A percentile compares a stretch with the other conserved stretches of the same genome.
Evolutionary conservation across 2,329 filamentous ascomycete species (phyloP).

Genomic region (Arthrinium puccinioides): DNA sequence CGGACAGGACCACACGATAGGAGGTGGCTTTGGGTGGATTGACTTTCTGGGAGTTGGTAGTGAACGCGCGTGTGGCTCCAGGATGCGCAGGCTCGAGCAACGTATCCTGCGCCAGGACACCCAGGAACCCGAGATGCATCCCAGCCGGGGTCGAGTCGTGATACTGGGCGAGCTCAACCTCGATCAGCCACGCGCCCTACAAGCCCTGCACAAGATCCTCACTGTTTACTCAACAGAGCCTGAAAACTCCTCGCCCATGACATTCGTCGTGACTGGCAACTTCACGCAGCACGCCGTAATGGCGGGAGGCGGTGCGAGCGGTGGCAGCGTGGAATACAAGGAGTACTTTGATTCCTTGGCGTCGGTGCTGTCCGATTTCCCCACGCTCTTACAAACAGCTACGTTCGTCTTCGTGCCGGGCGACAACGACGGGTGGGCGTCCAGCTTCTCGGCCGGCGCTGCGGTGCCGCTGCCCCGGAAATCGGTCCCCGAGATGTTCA

Average conservation of each 20-base stretch:
- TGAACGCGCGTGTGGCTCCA: constrained; percentile 71
- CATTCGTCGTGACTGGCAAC: constrained; percentile 80
- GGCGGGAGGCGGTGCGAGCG: constrained; percentile 60
- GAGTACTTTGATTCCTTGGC: constrained; percentile 90
- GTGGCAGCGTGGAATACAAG: constrained; percentile 91
- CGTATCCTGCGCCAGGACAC: constrained; percentile 46
- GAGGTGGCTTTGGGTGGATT: constrained; percentile 90
- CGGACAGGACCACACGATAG: constrained; percentile 55
- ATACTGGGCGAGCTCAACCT: constrained; percentile 82
- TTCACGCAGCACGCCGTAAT: constrained; percentile 64
- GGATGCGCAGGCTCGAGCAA: constrained; percentile 76
- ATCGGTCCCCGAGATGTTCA: constrained; percentile 80
- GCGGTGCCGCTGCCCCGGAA: constrained; percentile 63
- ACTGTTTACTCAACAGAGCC: constrained; percentile 62
- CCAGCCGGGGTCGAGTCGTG: constrained; percentile 51
- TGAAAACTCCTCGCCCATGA: constrained; percentile 60
- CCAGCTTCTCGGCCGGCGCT: constrained; percentile 71
- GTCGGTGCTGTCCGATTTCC: constrained; percentile 74
- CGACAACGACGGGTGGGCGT: constrained; percentile 96
- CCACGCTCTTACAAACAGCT: constrained; percentile 66
- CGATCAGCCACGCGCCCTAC: constrained; percentile 73
- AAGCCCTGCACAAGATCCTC: constrained; percentile 75
- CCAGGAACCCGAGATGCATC: constrained; percentile 20
- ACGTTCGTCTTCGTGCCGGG: constrained; percentile 92
- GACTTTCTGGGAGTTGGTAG: constrained; percentile 91